These are phyloP conservation scores for Fraxinus quadrangulata DNA, from an alignment of 257 asterid species.

Conservation along the genomic window DNA sequence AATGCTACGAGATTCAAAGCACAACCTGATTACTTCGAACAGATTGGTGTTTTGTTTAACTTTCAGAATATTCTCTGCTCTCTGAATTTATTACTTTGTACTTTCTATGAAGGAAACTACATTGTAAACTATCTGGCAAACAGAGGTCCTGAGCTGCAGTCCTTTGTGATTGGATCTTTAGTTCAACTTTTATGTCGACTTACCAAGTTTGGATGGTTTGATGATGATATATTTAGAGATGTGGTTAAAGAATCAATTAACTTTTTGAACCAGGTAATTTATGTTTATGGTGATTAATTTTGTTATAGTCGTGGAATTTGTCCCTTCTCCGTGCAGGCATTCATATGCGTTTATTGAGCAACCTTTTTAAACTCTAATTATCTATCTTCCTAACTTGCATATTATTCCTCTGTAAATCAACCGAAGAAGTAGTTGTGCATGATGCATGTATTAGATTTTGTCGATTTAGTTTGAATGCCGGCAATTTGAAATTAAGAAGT, in stretches of 20 bases:
- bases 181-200: slow-evolving; percentile 91
- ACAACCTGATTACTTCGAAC: slow-evolving; percentile 19
- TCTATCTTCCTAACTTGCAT: slow-evolving; percentile 22
- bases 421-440: not conserved
- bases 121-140: slow-evolving; percentile 91
- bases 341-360: not conserved
- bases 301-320: slow-evolving; percentile 20
- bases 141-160: slow-evolving; percentile 96
- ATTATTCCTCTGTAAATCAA: slow-evolving; percentile 8
- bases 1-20: slow-evolving; percentile 16
- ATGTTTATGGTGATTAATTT: not conserved
- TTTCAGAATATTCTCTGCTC: slow-evolving; percentile 16
- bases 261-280: slow-evolving; percentile 84
- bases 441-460: slow-evolving; percentile 15
- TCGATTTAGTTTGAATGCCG: slow-evolving; percentile 1
- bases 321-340: slow-evolving; percentile 13
- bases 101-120: slow-evolving; percentile 90
- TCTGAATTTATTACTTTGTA: slow-evolving; percentile 42
- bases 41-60: slow-evolving; percentile 12
- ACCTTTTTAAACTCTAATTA: slow-evolving; percentile 14
- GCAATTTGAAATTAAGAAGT: not conserved
- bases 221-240: slow-evolving; percentile 88
- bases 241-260: slow-evolving; percentile 84
- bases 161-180: slow-evolving; percentile 85
- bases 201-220: slow-evolving; percentile 98